A percentile compares a stretch with the other conserved stretches of the same genome.
These are phyloP conservation scores for Prunus kanzakura DNA, from an alignment of 306 rosid species.

Conservation along the genomic window DNA sequence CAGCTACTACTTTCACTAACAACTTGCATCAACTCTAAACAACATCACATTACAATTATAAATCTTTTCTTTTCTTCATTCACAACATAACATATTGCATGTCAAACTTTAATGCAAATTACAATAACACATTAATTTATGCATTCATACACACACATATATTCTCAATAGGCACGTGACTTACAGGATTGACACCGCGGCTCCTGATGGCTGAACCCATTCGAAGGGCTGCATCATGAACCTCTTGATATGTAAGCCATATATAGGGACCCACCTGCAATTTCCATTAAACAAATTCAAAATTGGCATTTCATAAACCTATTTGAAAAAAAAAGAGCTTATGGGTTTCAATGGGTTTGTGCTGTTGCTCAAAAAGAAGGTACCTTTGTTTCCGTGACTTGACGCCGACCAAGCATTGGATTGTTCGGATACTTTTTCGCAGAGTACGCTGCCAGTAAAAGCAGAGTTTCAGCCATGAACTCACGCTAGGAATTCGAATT, in stretches of 20 bases:
- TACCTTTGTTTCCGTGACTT: constrained; percentile 62
- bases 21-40: background rate
- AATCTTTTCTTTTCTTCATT: too few relatives aligned
- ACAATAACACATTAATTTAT: background rate
- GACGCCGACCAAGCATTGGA: constrained; percentile 75
- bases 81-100: background rate
- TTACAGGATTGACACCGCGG: constrained; percentile 71
- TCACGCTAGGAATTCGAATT: background rate
- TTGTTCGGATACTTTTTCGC: constrained; percentile 57
- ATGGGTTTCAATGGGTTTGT: background rate
- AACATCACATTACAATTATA: background rate
- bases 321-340: background rate
- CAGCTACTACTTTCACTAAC: background rate
- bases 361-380: constrained; percentile 1
- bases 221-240: constrained; percentile 47
- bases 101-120: background rate
- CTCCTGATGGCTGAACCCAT: constrained; percentile 69
- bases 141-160: background rate
- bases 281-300: background rate
- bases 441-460: constrained; percentile 55
- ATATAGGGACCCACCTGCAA: constrained; percentile 43
- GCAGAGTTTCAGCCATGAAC: constrained; percentile 23
- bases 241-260: constrained; percentile 65
- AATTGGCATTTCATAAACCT: background rate
- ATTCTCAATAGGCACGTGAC: constrained; percentile 3